A percentile compares a stretch with the other conserved stretches of the same genome.
These are phyloP conservation scores for Melaleuca alternifolia DNA, from an alignment of 345 rosid genomes.

Conservation along the genomic window DNA sequence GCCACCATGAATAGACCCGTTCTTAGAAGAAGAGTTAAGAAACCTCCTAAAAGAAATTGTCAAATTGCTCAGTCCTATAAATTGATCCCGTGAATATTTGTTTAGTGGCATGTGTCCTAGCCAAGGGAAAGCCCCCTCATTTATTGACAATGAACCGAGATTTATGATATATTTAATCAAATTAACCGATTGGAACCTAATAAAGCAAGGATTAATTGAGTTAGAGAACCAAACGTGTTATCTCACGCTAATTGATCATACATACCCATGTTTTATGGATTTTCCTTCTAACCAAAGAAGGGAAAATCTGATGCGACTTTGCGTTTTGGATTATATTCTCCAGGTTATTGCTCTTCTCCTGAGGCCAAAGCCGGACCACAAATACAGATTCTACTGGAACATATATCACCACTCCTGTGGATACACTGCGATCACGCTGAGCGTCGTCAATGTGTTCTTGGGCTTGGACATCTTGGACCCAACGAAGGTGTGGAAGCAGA, in stretches of 20 bases:
- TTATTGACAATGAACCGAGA: too few species aligned
- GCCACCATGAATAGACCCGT: neutral
- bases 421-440: constrained; percentile 43
- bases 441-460: constrained; percentile 55
- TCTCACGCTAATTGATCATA: neutral
- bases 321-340: neutral
- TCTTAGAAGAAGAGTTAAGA: neutral
- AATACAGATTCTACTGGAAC: constrained; percentile 78
- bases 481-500: constrained; percentile 42
- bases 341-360: constrained; percentile 68
- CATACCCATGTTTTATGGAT: neutral
- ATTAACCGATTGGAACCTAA: neutral
- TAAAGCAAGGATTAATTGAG: neutral
- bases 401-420: constrained; percentile 75
- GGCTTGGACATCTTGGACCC: constrained; percentile 62
- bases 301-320: neutral
- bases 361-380: constrained; percentile 87
- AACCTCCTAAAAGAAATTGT: neutral
- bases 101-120: neutral
- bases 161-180: neutral
- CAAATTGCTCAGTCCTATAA: neutral
- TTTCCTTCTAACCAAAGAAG: neutral
- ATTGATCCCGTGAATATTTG: neutral
- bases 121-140: neutral
- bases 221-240: neutral